Evolutionary conservation across 2,329 filamentous ascomycete genomes (phyloP).

Genomic region (Scleromitrula shiraiana): DNA sequence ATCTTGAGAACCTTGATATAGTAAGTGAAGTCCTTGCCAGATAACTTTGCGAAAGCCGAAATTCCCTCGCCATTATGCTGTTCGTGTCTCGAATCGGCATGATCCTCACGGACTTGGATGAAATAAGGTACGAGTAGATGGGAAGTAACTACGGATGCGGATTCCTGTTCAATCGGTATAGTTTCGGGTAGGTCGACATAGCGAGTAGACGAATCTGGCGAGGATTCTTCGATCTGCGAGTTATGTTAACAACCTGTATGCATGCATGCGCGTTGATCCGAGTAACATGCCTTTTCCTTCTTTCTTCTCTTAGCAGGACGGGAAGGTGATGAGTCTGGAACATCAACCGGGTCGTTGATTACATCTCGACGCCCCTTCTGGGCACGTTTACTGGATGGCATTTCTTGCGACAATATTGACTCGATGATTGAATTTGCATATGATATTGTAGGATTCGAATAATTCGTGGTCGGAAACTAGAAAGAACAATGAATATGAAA

Average conservation of each 20-base stretch:
- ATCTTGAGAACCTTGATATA: slow-evolving; percentile 70
- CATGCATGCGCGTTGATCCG: neutral
- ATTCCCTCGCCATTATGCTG: slow-evolving; percentile 49
- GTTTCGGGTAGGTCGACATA: slow-evolving; percentile 32
- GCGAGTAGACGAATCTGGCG: slow-evolving; percentile 9
- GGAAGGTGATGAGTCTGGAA: slow-evolving; percentile 44
- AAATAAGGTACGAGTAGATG: slow-evolving; percentile 29
- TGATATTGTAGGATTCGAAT: neutral
- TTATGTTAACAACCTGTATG: slow-evolving; percentile 7
- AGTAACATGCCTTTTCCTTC: slow-evolving; percentile 48
- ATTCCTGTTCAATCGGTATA: slow-evolving; percentile 39
- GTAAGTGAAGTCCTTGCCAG: slow-evolving; percentile 76
- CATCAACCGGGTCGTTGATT: slow-evolving; percentile 22
- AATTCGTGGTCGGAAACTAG: neutral
- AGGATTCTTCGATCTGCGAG: slow-evolving; percentile 33
- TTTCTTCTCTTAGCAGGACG: slow-evolving; percentile 58
- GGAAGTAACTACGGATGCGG: slow-evolving; percentile 22
- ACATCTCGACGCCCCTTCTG: slow-evolving; percentile 32
- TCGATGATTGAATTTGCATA: slow-evolving; percentile 5
- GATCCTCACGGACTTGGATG: slow-evolving; percentile 53
- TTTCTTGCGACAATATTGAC: slow-evolving; percentile 12
- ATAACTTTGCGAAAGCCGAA: slow-evolving; percentile 73
- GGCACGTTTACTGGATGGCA: slow-evolving; percentile 34
- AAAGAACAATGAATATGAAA: slow-evolving; percentile 7
- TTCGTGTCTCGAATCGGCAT: slow-evolving; percentile 57